A percentile compares a stretch with the other conserved stretches of the same genome.
phyloP scores from a whole-genome alignment of 208 protist species.

The Trypanosoma rangeli region DNA sequence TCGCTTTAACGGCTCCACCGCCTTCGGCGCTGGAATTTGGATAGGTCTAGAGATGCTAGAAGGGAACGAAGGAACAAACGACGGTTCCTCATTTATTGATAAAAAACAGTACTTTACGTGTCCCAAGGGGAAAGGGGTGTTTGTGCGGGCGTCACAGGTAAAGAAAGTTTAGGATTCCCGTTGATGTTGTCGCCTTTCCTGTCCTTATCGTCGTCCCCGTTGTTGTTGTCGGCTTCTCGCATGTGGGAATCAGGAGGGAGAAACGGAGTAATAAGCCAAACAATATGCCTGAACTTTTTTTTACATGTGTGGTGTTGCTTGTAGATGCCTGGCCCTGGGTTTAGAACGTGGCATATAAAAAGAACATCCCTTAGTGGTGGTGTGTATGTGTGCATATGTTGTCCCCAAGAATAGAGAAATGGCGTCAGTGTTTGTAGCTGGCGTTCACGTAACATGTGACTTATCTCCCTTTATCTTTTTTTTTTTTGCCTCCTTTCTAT shows the following conservation, averaged over 20 bases:
- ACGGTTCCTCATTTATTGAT: conserved; percentile 90
- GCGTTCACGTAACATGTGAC: background rate
- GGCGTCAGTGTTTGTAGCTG: background rate
- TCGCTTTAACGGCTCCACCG: conserved; percentile 81
- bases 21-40: conserved; percentile 86
- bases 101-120: conserved; percentile 91
- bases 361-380: background rate
- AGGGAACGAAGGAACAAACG: conserved; percentile 88
- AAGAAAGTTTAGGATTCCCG: conserved; percentile 47
- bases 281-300: conserved; percentile 9
- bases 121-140: conserved; percentile 88
- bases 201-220: background rate
- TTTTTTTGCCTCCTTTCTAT: background rate
- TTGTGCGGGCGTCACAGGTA: conserved; percentile 88
- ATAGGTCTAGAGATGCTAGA: conserved; percentile 91
- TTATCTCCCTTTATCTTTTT: background rate
- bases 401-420: too few species aligned
- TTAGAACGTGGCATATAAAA: conserved; percentile 1
- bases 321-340: conserved; percentile 20
- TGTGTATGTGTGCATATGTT: conserved; percentile 4
- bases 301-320: conserved; percentile 10
- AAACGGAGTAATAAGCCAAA: conserved; percentile 2
- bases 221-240: too few species aligned
- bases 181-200: background rate
- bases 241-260: conserved; percentile 2